Evolutionary conservation across 331 rosid species (phyloP).

Genomic region (Pyrus hybrid): DNA sequence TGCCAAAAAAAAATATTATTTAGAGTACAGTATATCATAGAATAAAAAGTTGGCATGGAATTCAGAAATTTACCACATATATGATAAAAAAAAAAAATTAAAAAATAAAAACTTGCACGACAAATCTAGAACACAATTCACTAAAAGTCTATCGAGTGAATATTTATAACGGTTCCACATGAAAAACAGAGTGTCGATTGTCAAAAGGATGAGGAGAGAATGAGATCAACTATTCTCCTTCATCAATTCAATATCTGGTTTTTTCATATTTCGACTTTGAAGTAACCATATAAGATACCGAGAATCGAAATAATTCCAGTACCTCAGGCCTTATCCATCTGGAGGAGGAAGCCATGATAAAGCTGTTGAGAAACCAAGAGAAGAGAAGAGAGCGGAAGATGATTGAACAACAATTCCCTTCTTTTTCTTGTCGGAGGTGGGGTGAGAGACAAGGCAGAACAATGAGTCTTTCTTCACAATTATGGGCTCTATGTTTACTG

Average conservation of each 20-base stretch:
- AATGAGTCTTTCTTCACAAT: background rate
- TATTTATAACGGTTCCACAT: too few species aligned
- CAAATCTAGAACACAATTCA: too few species aligned
- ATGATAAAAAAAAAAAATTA: too few species aligned
- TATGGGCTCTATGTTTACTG: background rate
- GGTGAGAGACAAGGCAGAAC: background rate
- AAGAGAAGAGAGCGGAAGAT: conserved; percentile 1
- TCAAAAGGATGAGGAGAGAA: too few species aligned
- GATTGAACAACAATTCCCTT: background rate
- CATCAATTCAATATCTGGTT: too few species aligned
- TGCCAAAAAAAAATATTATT: background rate
- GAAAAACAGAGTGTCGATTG: too few species aligned
- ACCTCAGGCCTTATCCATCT: conserved; percentile 94
- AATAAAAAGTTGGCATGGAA: too few species aligned
- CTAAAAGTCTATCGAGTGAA: too few species aligned
- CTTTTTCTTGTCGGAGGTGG: conserved; percentile 8
- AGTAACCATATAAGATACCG: too few species aligned
- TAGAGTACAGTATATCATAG: background rate
- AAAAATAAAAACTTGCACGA: background rate
- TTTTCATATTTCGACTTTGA: too few species aligned
- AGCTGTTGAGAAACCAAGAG: conserved; percentile 1
- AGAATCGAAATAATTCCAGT: background rate
- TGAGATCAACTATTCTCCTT: too few species aligned
- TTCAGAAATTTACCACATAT: too few species aligned
- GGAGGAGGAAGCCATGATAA: conserved; percentile 42